Percentiles rank a stretch among this genome's conserved stretches.
Conservation (phyloP, 805 yeast genomes). For the Saturnispora silvae region DNA sequence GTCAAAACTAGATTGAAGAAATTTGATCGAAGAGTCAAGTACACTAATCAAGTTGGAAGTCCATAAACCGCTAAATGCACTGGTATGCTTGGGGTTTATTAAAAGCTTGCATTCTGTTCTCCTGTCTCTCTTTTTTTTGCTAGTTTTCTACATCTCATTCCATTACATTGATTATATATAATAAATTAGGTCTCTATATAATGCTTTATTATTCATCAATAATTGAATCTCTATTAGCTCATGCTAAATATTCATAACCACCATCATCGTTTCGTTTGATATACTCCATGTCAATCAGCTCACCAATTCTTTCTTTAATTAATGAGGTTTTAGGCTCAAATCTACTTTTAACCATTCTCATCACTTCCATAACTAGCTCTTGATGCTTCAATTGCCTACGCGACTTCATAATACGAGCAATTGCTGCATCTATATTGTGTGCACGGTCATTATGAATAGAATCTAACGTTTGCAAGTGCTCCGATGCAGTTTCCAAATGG, state of each 20-base stretch:
- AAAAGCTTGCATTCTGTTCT: no score
- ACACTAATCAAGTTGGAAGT: slow-evolving; percentile 40
- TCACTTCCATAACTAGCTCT: slow-evolving; percentile 53
- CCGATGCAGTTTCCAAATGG: slow-evolving; percentile 44
- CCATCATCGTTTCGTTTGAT: slow-evolving; percentile 57
- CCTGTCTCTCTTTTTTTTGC: no score
- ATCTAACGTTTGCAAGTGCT: slow-evolving; percentile 43
- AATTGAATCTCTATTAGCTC: no score
- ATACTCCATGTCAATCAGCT: slow-evolving; percentile 72
- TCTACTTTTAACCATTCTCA: slow-evolving; percentile 34
- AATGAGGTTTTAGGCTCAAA: slow-evolving; percentile 60
- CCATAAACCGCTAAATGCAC: slow-evolving; percentile 29
- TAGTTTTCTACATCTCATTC: no score
- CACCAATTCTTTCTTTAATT: slow-evolving; percentile 66
- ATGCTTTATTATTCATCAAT: no score
- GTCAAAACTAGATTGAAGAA: slow-evolving; percentile 64
- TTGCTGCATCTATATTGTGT: slow-evolving; percentile 70
- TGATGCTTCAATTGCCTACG: slow-evolving; percentile 51
- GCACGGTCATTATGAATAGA: slow-evolving; percentile 52
- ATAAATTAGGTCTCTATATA: no score
- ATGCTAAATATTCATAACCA: slow-evolving; percentile 59
- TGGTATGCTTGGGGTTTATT: slow-evolving; percentile 24
- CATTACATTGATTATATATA: no score
- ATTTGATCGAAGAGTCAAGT: slow-evolving; percentile 44
- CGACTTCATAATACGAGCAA: slow-evolving; percentile 81